These are phyloP conservation scores for Diaporthe vaccinii DNA, from an alignment of 2,329 filamentous ascomycete genomes.

Conservation along the genomic window DNA sequence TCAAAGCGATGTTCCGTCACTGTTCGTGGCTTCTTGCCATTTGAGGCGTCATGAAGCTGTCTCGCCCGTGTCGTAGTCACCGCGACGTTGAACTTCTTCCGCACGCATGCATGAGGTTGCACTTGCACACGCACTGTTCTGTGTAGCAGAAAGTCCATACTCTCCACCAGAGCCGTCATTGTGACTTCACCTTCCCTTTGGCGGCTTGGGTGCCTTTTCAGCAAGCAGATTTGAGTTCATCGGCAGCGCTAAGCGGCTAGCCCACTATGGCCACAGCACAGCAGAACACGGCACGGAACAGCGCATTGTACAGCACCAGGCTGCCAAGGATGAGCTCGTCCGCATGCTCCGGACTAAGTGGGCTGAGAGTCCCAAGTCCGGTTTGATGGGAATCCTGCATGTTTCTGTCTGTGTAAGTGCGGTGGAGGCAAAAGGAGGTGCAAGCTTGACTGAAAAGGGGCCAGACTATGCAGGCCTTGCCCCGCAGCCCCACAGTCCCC, in stretches of 20 bases:
- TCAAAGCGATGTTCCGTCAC: neutral
- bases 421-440: neutral
- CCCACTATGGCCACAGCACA: neutral
- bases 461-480: slow-evolving; percentile 2
- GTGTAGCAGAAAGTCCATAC: neutral
- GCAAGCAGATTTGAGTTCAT: neutral
- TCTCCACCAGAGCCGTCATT: neutral
- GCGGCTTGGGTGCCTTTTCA: neutral
- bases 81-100: neutral
- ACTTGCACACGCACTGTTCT: neutral
- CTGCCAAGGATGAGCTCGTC: neutral
- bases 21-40: neutral
- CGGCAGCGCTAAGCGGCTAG: slow-evolving; percentile 1
- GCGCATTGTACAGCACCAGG: neutral
- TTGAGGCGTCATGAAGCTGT: neutral
- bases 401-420: neutral
- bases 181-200: slow-evolving; percentile 1
- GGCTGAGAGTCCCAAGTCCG: neutral
- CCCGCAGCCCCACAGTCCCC: neutral
- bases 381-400: neutral
- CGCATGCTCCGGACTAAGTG: too few species aligned
- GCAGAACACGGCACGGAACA: neutral
- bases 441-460: slow-evolving; percentile 1
- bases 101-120: neutral
- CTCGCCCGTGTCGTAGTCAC: neutral